phyloP scores from a whole-genome alignment of 306 rosid genomes.

The Carpinus fangiana region DNA sequence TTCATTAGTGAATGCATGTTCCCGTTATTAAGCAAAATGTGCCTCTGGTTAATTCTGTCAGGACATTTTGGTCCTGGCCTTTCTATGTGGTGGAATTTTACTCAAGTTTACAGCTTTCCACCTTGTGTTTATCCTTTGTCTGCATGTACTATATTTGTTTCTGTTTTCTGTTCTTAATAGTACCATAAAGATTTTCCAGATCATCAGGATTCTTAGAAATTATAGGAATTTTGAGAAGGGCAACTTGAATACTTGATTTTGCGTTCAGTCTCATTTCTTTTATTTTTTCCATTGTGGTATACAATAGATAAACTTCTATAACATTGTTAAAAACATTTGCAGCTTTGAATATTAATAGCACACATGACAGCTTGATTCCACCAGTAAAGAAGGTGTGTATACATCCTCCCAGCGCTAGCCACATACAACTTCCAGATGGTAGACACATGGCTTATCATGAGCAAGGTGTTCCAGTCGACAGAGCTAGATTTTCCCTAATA shows the following conservation, averaged over 20 bases:
- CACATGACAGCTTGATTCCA: conserved; percentile 37
- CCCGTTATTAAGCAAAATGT: background rate
- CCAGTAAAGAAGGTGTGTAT: conserved; percentile 49
- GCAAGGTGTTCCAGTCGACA: conserved; percentile 68
- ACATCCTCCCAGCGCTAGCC: conserved; percentile 85
- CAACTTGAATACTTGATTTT: too few species aligned
- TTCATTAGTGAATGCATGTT: background rate
- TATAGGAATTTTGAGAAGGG: too few species aligned
- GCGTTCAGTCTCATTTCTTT: background rate
- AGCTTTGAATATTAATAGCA: conserved; percentile 60
- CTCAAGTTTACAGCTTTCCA: background rate
- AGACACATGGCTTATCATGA: conserved; percentile 78
- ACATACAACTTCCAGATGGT: conserved; percentile 84
- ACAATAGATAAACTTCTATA: conserved; percentile 2
- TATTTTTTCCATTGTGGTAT: conserved; percentile 1
- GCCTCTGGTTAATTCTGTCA: background rate
- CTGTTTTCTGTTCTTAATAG: background rate
- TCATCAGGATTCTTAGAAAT: too few species aligned
- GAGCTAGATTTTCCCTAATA: conserved; percentile 74
- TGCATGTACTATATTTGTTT: background rate
- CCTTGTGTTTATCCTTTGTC: background rate
- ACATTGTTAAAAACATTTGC: conserved; percentile 36
- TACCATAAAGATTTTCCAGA: background rate
- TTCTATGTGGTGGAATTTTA: background rate
- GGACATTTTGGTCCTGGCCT: background rate